A percentile compares a stretch with the other conserved stretches of the same genome.
phyloP scores from a whole-genome alignment of 805 yeast genomes.

The Brettanomyces nanus region DNA sequence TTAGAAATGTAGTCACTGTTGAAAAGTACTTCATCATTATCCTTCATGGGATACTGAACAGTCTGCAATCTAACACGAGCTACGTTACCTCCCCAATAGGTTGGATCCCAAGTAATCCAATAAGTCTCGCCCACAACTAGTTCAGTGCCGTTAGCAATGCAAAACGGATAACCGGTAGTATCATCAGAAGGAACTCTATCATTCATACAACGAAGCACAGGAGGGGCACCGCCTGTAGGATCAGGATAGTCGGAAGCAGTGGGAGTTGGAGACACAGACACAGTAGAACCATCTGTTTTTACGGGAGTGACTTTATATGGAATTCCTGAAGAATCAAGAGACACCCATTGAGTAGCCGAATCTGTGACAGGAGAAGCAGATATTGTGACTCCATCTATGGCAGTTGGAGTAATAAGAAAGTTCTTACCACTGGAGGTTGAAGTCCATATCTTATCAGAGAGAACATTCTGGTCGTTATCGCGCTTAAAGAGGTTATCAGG shows the following conservation, averaged over 20 bases:
- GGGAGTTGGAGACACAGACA: slow-evolving; percentile 36
- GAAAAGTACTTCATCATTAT: slow-evolving; percentile 25
- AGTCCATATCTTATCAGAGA: slow-evolving; percentile 26
- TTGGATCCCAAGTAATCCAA: slow-evolving; percentile 43
- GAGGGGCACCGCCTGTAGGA: slow-evolving; percentile 30
- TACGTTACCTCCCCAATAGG: slow-evolving; percentile 32
- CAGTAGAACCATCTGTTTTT: slow-evolving; percentile 25
- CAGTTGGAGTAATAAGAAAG: slow-evolving; percentile 27
- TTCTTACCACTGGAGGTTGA: slow-evolving; percentile 24
- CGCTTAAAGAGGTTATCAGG: slow-evolving; percentile 5
- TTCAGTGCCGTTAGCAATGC: slow-evolving; percentile 36
- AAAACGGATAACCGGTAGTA: slow-evolving; percentile 32
- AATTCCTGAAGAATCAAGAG: slow-evolving; percentile 36
- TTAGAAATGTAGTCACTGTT: slow-evolving; percentile 28
- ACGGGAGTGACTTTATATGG: slow-evolving; percentile 36
- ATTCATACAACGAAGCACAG: slow-evolving; percentile 36
- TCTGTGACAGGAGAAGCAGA: slow-evolving; percentile 31
- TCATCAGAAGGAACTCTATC: slow-evolving; percentile 29
- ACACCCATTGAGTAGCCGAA: slow-evolving; percentile 34
- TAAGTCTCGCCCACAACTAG: slow-evolving; percentile 39
- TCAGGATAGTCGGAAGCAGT: slow-evolving; percentile 26
- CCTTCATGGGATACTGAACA: slow-evolving; percentile 28
- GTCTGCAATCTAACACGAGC: slow-evolving; percentile 27
- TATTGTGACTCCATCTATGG: slow-evolving; percentile 47
- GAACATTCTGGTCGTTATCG: slow-evolving; percentile 16